A percentile compares a stretch with the other conserved stretches of the same genome.
Evolutionary conservation across 2,329 filamentous ascomycete species (phyloP).

Genomic region (Neopestalotiopsis sp.): DNA sequence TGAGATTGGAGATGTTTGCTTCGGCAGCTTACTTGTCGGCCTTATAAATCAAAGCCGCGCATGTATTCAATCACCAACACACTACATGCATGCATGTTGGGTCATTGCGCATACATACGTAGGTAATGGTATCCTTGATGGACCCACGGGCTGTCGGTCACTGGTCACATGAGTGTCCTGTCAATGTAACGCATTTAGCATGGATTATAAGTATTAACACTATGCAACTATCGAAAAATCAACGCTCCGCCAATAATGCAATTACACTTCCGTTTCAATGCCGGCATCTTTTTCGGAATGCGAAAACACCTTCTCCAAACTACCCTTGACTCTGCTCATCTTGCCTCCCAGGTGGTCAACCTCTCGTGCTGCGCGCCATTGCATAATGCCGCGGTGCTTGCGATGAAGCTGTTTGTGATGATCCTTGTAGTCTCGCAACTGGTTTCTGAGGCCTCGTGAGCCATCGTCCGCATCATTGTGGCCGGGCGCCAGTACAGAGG

Average conservation of each 20-base stretch:
- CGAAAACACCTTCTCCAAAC: conserved; percentile 61
- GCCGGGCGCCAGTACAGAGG: conserved; percentile 37
- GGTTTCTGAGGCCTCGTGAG: conserved; percentile 53
- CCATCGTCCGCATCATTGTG: conserved; percentile 47
- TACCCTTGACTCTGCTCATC: conserved; percentile 61
- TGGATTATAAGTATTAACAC: not conserved
- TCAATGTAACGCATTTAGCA: too few species aligned
- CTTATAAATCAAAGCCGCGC: too few species aligned
- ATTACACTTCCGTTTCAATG: conserved; percentile 72
- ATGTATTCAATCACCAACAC: too few species aligned
- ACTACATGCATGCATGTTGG: too few species aligned
- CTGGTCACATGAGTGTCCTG: too few species aligned
- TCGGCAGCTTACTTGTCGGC: too few species aligned
- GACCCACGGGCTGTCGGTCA: too few species aligned
- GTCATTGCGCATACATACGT: too few species aligned
- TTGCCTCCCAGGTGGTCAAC: conserved; percentile 58
- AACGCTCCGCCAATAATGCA: not conserved
- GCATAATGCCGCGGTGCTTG: conserved; percentile 74
- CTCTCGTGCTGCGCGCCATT: conserved; percentile 67
- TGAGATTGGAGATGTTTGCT: too few species aligned
- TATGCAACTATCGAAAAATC: not conserved
- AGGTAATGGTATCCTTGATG: too few species aligned
- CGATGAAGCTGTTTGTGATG: conserved; percentile 66
- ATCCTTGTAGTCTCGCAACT: conserved; percentile 65
- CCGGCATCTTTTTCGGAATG: conserved; percentile 63